Evolutionary conservation across 176 grass and related monocot genomes (phyloP).

Genomic region (Bromus sterilis): DNA sequence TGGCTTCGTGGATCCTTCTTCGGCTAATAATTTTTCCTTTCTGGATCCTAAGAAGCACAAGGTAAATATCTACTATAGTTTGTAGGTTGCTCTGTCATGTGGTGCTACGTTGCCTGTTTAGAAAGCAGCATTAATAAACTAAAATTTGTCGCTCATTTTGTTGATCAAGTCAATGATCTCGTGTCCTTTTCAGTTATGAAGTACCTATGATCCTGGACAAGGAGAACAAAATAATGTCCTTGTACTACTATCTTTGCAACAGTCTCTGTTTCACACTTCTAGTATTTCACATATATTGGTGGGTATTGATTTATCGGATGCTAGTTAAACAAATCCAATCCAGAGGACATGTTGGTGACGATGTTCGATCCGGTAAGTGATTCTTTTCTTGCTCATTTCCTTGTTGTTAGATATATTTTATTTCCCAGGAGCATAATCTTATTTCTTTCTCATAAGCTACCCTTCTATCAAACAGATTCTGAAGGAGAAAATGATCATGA

Average conservation of each 20-base stretch:
- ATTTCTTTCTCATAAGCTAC: neutral
- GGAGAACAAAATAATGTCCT: conserved; percentile 48
- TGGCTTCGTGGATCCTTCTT: neutral
- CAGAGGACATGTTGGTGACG: conserved; percentile 58
- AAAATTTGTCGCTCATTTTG: neutral
- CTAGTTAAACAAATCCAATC: conserved; percentile 74
- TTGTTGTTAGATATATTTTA: neutral
- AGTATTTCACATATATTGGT: conserved; percentile 86
- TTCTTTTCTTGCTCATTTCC: neutral
- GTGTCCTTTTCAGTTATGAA: conserved; percentile 54
- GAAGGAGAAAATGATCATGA: conserved; percentile 73
- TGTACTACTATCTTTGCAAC: conserved; percentile 89
- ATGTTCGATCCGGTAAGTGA: conserved; percentile 73
- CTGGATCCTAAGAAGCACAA: neutral
- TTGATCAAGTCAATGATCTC: neutral
- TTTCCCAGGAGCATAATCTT: neutral
- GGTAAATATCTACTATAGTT: neutral
- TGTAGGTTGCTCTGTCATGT: neutral
- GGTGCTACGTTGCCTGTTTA: neutral
- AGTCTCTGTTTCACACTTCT: conserved; percentile 70
- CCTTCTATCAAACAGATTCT: conserved; percentile 50
- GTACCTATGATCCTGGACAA: conserved; percentile 63
- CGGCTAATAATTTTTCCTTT: neutral
- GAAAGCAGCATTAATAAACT: neutral
- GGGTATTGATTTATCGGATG: conserved; percentile 76